Percentiles rank a stretch among this genome's conserved stretches.
phyloP scores from a whole-genome alignment of 495 filamentous ascomycete species.

The Daldinia caldariorum region DNA sequence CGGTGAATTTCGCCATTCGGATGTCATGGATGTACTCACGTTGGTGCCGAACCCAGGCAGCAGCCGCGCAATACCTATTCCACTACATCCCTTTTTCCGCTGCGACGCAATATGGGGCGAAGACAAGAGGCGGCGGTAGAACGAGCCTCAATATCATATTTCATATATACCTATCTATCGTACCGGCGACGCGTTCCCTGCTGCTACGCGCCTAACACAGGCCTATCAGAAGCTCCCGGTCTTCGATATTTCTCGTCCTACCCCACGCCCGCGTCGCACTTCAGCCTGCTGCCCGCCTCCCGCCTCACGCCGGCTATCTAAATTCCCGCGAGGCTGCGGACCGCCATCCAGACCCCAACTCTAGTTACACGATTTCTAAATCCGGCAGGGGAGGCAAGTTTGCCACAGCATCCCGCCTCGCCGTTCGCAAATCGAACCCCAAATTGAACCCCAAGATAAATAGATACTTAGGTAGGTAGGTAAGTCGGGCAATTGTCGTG shows the following conservation, averaged over 20 bases:
- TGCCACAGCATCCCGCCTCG: background rate
- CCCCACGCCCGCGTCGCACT: slow-evolving; percentile 30
- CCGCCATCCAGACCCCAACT: slow-evolving; percentile 6
- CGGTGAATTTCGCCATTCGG: slow-evolving; percentile 28
- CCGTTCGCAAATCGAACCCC: slow-evolving; percentile 4
- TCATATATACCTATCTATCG: slow-evolving; percentile 20
- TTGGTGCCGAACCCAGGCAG: slow-evolving; percentile 35
- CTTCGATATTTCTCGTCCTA: slow-evolving; percentile 13
- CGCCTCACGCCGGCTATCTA: slow-evolving; percentile 26
- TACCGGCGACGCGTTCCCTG: slow-evolving; percentile 13
- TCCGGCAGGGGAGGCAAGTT: slow-evolving; percentile 2
- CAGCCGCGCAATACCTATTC: slow-evolving; percentile 38
- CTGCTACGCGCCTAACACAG: slow-evolving; percentile 29
- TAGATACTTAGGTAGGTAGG: background rate
- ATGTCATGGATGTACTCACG: slow-evolving; percentile 14
- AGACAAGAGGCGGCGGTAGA: background rate
- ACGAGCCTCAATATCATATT: slow-evolving; percentile 17
- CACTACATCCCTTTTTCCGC: background rate
- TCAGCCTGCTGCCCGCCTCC: slow-evolving; percentile 27
- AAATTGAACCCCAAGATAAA: slow-evolving; percentile 8
- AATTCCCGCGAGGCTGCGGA: slow-evolving; percentile 23
- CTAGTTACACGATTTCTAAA: slow-evolving; percentile 17
- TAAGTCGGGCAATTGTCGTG: background rate
- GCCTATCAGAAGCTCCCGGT: slow-evolving; percentile 11
- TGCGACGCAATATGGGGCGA: slow-evolving; percentile 27